Conservation (phyloP, 495 filamentous ascomycete genomes). For the Parmelia sp. region DNA sequence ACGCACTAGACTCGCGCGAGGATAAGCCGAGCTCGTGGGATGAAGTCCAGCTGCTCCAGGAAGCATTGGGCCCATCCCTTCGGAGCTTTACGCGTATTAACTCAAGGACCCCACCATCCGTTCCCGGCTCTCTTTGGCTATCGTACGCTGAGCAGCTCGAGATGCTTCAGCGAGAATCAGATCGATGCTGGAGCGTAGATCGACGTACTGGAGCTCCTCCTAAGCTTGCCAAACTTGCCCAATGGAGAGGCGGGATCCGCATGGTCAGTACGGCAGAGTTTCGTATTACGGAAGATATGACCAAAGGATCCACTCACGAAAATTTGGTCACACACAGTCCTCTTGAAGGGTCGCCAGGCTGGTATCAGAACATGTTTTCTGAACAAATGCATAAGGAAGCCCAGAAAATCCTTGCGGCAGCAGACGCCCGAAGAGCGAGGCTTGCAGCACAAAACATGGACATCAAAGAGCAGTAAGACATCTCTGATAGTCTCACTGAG, state of each 20-base stretch:
- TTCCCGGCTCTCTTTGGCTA: neutral
- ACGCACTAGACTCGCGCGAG: neutral
- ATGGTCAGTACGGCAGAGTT: neutral
- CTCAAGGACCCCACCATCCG: neutral
- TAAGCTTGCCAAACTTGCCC: constrained; percentile 1
- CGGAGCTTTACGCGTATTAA: constrained; percentile 1
- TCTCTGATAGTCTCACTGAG: neutral
- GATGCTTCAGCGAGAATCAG: neutral
- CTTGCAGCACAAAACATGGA: neutral
- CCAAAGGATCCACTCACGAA: neutral
- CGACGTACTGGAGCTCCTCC: constrained; percentile 5
- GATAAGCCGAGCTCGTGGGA: neutral
- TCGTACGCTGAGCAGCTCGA: neutral
- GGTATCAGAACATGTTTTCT: neutral
- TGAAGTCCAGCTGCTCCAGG: neutral
- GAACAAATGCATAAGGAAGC: neutral
- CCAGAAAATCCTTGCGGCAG: neutral
- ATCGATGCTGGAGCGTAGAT: neutral
- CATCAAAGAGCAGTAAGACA: neutral
- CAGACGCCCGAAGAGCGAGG: neutral
- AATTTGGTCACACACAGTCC: neutral
- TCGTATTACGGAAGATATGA: neutral
- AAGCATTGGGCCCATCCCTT: constrained; percentile 2
- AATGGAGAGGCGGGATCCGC: constrained; percentile 1
- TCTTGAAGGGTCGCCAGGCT: neutral